A percentile compares a stretch with the other conserved stretches of the same genome.
These are phyloP conservation scores for Ploettnerulaceae sp. DNA, from an alignment of 2,329 filamentous ascomycete species.

Conservation along the genomic window DNA sequence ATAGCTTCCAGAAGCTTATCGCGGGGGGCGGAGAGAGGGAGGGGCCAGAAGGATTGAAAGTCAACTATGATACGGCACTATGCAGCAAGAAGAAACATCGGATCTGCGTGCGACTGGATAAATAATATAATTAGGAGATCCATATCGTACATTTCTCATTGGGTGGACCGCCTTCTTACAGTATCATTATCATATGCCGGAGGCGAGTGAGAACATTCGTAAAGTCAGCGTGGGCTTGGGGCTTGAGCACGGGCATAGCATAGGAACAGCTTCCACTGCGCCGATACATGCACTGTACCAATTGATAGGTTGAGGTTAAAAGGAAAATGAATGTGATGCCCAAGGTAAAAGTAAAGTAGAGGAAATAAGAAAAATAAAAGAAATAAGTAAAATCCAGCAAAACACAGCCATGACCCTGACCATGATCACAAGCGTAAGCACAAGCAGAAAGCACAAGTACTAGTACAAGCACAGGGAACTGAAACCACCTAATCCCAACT, in stretches of 20 bases:
- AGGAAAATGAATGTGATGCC: no score
- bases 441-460: no score
- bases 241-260: background rate
- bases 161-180: no score
- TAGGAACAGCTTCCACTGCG: no score
- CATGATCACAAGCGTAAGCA: no score
- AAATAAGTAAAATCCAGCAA: background rate
- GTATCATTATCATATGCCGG: no score
- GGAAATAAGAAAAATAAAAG: background rate
- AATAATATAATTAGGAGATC: background rate
- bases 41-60: background rate
- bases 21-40: constrained; percentile 10
- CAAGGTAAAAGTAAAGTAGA: background rate
- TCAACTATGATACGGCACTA: background rate
- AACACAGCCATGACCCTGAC: constrained; percentile 1
- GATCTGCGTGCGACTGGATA: constrained; percentile 3
- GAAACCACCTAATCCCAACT: no score
- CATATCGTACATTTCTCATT: constrained; percentile 1
- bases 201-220: no score
- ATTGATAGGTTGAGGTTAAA: background rate
- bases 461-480: no score
- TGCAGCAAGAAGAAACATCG: constrained; percentile 1
- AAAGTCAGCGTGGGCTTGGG: background rate
- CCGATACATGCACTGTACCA: background rate
- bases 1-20: constrained; percentile 18